Base-by-base conservation (phyloP, 257 asterid genomes). In the Solanum habrochaites region DNA sequence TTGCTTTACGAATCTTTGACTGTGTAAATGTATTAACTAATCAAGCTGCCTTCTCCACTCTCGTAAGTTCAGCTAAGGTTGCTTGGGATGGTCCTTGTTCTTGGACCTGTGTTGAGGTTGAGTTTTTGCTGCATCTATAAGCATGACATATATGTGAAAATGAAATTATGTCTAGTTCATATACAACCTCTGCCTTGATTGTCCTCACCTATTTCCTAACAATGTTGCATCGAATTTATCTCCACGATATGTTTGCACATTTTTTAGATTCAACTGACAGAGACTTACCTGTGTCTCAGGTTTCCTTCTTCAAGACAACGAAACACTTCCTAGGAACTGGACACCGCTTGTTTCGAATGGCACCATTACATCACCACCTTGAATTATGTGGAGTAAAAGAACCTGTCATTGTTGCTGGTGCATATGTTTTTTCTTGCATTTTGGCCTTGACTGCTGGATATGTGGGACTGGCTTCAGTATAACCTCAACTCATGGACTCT, bases 311-410 rank as follows among this genome's bases (percentile, higher is more conserved):
- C 90, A 91, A 88, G 89, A 87, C 93, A 72, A 92, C 91, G 88
- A 94, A 90, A 62, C 29, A 70, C 62, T 83, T 92, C 31, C 9
- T 87, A 78, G 91, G 89, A 89, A 92, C 90, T 70, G 96, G 95
- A 60, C 77, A 47, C 60, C 89, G 90, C 62, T 84, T 95, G 83
- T 91, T 90, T 39, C 89, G 86, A 27, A 90, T 87, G 94, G 93
- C 93, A 0, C 94, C 98, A 15, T 88, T 94, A 47, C 98, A 93
- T 88, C 95, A 91, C 88, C 94, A 93, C 89, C 98, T 95, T 14
- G 92, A 91, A 86, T 73, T 95, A 70, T 82, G 88, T 77, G 98
- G 98, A 60, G 71, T 95, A n/a, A 88, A 86, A 87, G 98, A 95
- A 82, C 98, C 98, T 10, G 85, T 64, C 39, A 91, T 96, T 15